Conservation (phyloP, 352 stramenopile genomes). For the Peronospora destructor region DNA sequence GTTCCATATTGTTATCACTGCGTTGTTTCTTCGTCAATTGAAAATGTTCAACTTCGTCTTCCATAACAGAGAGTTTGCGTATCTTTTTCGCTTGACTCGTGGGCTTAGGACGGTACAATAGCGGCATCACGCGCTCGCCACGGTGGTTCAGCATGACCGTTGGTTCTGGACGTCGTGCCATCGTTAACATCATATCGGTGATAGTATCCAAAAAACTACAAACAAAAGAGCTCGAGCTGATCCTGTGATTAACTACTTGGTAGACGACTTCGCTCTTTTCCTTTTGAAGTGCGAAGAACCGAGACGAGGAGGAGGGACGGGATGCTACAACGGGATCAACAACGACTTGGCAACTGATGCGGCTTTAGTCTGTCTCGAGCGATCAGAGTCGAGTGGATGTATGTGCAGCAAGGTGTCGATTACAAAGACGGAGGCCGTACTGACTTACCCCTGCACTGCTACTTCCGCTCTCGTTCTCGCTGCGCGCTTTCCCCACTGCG, state of each 20-base stretch:
- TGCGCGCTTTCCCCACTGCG: constrained; percentile 27
- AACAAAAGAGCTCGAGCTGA: neutral
- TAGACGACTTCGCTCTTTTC: constrained; percentile 26
- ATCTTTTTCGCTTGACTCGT: constrained; percentile 31
- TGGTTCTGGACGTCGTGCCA: constrained; percentile 17
- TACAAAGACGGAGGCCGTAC: too few species aligned
- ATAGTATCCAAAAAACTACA: neutral
- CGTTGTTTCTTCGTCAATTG: constrained; percentile 35
- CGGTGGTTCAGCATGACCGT: constrained; percentile 33
- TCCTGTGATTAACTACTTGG: constrained; percentile 1
- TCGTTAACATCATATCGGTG: constrained; percentile 21
- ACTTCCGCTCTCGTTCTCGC: constrained; percentile 25
- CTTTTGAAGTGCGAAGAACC: constrained; percentile 27
- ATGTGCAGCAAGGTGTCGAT: too few species aligned
- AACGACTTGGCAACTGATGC: constrained; percentile 5
- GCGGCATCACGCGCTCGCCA: constrained; percentile 32
- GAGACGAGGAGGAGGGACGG: neutral
- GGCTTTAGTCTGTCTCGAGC: too few species aligned
- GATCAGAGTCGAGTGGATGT: too few species aligned
- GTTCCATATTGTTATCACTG: constrained; percentile 21
- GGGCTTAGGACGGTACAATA: constrained; percentile 12
- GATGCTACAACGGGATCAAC: neutral
- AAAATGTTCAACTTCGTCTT: constrained; percentile 19
- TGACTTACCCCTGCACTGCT: neutral
- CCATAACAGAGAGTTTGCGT: constrained; percentile 35